These are phyloP conservation scores for Ganoderma leucocontextum DNA, from an alignment of 1,284 basidiomycete genomes.

Conservation along the genomic window DNA sequence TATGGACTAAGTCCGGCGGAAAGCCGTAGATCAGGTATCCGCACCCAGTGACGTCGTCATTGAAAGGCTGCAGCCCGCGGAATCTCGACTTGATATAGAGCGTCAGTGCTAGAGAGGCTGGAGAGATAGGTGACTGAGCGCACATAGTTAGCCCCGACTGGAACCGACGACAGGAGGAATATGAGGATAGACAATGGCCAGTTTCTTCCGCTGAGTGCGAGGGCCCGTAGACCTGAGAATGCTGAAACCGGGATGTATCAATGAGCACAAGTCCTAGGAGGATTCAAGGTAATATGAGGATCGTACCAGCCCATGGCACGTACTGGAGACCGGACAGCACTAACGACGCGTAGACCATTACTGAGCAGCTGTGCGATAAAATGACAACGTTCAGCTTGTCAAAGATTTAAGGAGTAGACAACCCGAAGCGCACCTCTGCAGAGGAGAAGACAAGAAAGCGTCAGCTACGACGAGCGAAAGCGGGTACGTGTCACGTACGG, in stretches of 20 bases:
- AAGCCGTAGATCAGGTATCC: background rate
- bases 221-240: background rate
- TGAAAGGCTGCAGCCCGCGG: background rate
- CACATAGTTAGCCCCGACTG: background rate
- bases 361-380: background rate
- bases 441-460: background rate
- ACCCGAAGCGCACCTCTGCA: background rate
- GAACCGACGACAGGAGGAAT: background rate
- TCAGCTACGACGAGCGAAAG: background rate
- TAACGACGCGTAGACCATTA: background rate
- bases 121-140: background rate
- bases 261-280: background rate
- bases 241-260: background rate
- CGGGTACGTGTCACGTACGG: background rate
- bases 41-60: background rate
- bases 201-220: background rate
- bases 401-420: background rate
- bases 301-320: background rate
- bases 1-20: background rate
- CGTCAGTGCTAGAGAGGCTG: background rate
- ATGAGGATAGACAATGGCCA: background rate
- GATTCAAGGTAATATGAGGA: background rate
- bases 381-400: background rate
- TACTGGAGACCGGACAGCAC: background rate
- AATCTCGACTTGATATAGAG: background rate